Evolutionary conservation across 768 basidiomycete genomes (phyloP).

Genomic region (Leucocoprinus leucothites): DNA sequence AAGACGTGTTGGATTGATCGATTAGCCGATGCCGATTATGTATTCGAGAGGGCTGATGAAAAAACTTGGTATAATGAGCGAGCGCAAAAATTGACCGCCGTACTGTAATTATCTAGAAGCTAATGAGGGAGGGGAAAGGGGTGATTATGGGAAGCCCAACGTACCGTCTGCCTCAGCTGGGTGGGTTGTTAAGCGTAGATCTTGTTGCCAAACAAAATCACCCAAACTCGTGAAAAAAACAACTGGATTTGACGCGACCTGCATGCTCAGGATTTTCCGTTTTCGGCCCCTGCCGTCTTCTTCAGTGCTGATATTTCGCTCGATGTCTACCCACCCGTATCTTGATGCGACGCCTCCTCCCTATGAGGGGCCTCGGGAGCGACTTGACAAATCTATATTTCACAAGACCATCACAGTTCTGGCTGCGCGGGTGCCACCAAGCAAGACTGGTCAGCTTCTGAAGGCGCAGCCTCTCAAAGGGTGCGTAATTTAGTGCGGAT

Average conservation of each 20-base stretch:
- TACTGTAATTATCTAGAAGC: no score
- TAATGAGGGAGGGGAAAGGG: background rate
- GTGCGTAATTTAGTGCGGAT: constrained; percentile 34
- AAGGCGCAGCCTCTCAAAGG: constrained; percentile 56
- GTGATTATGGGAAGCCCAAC: no score
- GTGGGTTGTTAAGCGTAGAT: background rate
- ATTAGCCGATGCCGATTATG: no score
- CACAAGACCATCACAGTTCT: constrained; percentile 63
- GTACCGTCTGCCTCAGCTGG: no score
- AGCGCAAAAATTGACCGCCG: no score
- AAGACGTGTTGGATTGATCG: no score
- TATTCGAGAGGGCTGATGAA: no score
- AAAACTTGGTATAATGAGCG: no score
- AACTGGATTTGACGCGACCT: background rate
- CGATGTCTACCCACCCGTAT: constrained; percentile 35
- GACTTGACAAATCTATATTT: constrained; percentile 66
- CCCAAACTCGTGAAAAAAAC: background rate
- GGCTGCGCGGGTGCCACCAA: constrained; percentile 59
- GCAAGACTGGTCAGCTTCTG: constrained; percentile 51
- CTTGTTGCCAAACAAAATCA: background rate
- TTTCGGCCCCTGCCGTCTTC: constrained; percentile 7
- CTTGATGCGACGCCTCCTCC: constrained; percentile 39
- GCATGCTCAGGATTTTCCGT: constrained; percentile 7
- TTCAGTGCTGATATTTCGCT: constrained; percentile 7
- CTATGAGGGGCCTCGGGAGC: constrained; percentile 46